Evolutionary conservation across 2,329 filamentous ascomycete genomes (phyloP).

Genomic region (Simplicillium sp.): DNA sequence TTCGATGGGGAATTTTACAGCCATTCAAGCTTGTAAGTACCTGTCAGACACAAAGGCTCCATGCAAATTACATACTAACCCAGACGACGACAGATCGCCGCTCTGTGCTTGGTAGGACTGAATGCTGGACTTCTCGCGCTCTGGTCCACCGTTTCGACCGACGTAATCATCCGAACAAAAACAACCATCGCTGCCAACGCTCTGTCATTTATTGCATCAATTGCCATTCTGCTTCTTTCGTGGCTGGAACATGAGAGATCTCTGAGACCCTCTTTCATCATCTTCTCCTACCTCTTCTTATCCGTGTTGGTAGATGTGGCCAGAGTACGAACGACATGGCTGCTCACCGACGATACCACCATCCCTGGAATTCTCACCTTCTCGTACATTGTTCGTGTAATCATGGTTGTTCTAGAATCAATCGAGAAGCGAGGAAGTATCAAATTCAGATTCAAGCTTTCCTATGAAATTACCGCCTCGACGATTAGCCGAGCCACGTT

Average conservation of each 20-base stretch:
- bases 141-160: slow-evolving; percentile 2
- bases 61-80: not conserved
- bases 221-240: slow-evolving; percentile 26
- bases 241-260: slow-evolving; percentile 35
- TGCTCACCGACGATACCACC: slow-evolving; percentile 16
- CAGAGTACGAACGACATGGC: slow-evolving; percentile 32
- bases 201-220: slow-evolving; percentile 8
- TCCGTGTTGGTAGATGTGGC: slow-evolving; percentile 35
- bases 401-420: slow-evolving; percentile 33
- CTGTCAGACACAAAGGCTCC: not conserved
- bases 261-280: slow-evolving; percentile 33
- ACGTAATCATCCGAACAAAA: slow-evolving; percentile 4
- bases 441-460: slow-evolving; percentile 18
- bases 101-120: not conserved
- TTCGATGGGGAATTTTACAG: no score
- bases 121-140: slow-evolving; percentile 1
- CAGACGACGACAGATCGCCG: not conserved
- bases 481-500: slow-evolving; percentile 39
- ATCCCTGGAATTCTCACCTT: slow-evolving; percentile 32
- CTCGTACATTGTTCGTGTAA: slow-evolving; percentile 28
- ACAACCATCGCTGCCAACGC: slow-evolving; percentile 6
- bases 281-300: slow-evolving; percentile 34
- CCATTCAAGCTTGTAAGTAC: not conserved
- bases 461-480: slow-evolving; percentile 37
- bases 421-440: slow-evolving; percentile 32